Evolutionary conservation across 73 alveolate genomes (phyloP).

Genomic region (Paramecium biaurelia): DNA sequence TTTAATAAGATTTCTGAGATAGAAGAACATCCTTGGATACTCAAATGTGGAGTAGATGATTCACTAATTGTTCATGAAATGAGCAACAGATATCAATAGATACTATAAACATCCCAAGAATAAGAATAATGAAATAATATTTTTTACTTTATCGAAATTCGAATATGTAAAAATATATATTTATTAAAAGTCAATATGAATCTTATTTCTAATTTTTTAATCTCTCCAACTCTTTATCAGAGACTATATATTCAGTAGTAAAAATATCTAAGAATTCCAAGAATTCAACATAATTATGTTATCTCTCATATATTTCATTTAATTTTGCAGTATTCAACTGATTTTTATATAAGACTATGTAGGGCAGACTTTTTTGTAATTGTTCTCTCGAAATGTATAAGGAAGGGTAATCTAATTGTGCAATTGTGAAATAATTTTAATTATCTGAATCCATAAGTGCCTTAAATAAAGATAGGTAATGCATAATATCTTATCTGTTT

Average conservation of each 20-base stretch:
- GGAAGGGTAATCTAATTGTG: background rate
- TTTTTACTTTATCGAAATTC: background rate
- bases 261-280: slow-evolving; percentile 35
- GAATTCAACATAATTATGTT: background rate
- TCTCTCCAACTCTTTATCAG: slow-evolving; percentile 21
- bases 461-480: slow-evolving; percentile 22
- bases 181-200: background rate
- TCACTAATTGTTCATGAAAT: background rate
- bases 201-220: background rate
- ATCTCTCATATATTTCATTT: background rate
- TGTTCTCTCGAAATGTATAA: background rate
- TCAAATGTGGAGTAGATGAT: background rate
- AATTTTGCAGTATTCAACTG: background rate
- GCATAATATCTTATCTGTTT: background rate
- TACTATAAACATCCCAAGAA: background rate
- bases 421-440: background rate
- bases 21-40: background rate
- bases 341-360: slow-evolving; percentile 9
- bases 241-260: slow-evolving; percentile 16
- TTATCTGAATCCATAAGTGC: slow-evolving; percentile 44
- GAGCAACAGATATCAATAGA: background rate
- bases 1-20: background rate
- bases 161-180: background rate
- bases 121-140: background rate
- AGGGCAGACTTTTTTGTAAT: background rate